Evolutionary conservation across 164 flowering plant species (phyloP).

Genomic region (Warburgia ugandensis): DNA sequence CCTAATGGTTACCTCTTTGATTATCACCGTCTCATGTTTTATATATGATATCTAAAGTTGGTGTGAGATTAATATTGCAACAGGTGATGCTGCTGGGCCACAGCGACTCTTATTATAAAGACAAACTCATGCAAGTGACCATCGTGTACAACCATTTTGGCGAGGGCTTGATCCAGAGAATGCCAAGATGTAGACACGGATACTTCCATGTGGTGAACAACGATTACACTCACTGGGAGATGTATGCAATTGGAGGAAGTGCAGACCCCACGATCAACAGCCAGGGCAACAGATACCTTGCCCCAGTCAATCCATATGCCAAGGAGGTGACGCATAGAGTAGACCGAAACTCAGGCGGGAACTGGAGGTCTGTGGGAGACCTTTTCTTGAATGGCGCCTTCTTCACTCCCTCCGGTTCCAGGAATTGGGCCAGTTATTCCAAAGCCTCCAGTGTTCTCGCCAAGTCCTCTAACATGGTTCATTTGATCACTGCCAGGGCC

Average conservation of each 20-base stretch:
- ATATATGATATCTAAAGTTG: neutral
- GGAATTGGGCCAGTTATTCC: too few relatives aligned
- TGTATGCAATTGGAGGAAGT: constrained; percentile 45
- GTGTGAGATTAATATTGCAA: neutral
- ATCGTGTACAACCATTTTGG: constrained; percentile 60
- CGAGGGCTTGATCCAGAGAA: neutral
- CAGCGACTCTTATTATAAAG: constrained; percentile 33
- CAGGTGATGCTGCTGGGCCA: constrained; percentile 77
- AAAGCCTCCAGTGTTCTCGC: too few relatives aligned
- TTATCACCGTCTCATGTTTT: neutral
- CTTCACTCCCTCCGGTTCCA: constrained; percentile 1
- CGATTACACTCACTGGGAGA: constrained; percentile 35
- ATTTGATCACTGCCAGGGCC: too few relatives aligned
- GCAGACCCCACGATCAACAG: constrained; percentile 39
- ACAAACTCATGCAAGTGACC: constrained; percentile 55
- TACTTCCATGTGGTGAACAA: constrained; percentile 41
- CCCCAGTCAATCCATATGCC: constrained; percentile 25
- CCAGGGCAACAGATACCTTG: constrained; percentile 36
- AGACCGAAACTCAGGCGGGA: neutral
- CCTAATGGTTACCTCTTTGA: neutral
- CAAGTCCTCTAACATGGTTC: too few relatives aligned
- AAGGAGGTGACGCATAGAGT: constrained; percentile 26
- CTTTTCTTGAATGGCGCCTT: neutral
- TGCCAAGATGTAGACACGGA: constrained; percentile 29
- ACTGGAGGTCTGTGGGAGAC: neutral